phyloP scores from a whole-genome alignment of 495 filamentous ascomycete genomes.

The Tuber calosporum region DNA sequence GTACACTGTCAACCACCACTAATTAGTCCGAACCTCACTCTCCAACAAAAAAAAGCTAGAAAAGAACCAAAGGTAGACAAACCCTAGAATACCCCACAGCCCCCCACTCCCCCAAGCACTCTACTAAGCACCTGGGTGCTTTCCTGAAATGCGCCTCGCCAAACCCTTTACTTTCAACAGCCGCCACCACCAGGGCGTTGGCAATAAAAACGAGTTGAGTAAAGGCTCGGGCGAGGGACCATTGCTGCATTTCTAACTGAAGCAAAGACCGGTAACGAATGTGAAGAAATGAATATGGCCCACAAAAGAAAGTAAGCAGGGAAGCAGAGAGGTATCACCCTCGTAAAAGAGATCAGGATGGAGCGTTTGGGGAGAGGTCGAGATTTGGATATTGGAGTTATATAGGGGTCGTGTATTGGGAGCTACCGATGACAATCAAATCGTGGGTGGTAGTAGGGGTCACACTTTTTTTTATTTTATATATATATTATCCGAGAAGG shows the following conservation, averaged over 20 bases:
- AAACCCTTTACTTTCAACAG: not conserved
- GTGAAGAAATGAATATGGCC: not conserved
- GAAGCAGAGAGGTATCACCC: not conserved
- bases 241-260: constrained; percentile 10
- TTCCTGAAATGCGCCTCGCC: not conserved
- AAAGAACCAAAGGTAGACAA: not conserved
- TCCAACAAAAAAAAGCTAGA: not conserved
- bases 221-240: constrained; percentile 6
- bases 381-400: not conserved
- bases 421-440: not conserved
- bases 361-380: not conserved
- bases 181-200: not conserved
- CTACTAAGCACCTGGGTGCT: constrained; percentile 2
- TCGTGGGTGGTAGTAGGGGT: not conserved
- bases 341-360: not conserved
- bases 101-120: not conserved
- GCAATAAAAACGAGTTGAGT: constrained; percentile 12
- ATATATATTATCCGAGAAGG: not conserved
- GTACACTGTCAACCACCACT: constrained; percentile 7
- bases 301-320: not conserved
- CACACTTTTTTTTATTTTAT: not conserved
- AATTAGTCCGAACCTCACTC: not conserved
- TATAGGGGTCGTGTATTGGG: not conserved
- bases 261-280: not conserved
- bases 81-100: not conserved